Conservation (phyloP, 2,329 filamentous ascomycete genomes). For the Chrysoporthe austroafricana region DNA sequence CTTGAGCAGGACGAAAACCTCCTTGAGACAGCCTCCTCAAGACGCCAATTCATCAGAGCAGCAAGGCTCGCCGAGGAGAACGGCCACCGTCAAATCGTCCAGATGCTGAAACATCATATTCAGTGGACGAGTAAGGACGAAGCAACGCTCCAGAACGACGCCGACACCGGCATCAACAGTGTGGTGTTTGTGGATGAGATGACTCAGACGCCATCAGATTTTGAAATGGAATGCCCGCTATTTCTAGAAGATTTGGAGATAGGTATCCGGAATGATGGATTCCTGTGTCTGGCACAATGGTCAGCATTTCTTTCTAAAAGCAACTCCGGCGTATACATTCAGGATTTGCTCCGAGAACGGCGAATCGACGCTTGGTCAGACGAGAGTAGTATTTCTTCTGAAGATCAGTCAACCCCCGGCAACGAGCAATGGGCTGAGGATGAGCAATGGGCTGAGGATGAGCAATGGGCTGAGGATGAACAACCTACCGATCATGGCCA, state of each 20-base stretch:
- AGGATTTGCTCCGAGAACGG: background rate
- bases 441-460: background rate
- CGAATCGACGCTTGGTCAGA: background rate
- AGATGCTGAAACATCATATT: background rate
- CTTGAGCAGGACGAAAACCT: background rate
- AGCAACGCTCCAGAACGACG: too few species aligned
- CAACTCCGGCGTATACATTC: background rate
- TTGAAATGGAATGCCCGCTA: background rate
- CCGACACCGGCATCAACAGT: too few species aligned
- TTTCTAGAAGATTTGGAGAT: too few species aligned
- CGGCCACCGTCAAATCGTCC: accelerated
- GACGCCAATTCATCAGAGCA: slow-evolving; percentile 15
- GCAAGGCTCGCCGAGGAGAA: accelerated
- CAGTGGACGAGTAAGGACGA: background rate
- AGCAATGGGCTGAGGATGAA: background rate
- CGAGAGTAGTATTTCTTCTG: background rate
- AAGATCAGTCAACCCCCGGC: background rate
- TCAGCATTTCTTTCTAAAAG: too few species aligned
- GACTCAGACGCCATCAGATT: background rate
- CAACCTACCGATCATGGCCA: background rate
- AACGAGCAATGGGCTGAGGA: background rate
- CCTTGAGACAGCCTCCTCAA: background rate
- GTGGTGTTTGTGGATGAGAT: slow-evolving; percentile 3
- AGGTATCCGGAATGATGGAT: too few species aligned
- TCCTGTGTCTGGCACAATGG: background rate